phyloP scores from a whole-genome alignment of 257 asterid genomes.

The Solanum pennellii region DNA sequence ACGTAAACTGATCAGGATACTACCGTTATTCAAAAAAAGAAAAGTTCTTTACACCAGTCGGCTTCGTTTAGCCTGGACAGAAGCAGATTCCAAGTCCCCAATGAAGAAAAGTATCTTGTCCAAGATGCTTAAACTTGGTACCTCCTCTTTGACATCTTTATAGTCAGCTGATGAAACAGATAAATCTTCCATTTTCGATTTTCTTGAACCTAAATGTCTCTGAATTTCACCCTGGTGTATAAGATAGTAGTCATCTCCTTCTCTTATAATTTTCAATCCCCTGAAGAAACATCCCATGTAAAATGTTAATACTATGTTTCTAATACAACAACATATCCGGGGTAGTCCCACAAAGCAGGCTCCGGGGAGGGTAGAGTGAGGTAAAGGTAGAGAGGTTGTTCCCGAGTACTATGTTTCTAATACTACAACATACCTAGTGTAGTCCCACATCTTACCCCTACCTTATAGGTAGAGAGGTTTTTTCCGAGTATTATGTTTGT shows the following conservation, averaged over 20 bases:
- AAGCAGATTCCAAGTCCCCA: slow-evolving; percentile 74
- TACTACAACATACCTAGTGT: not conserved
- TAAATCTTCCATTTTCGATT: slow-evolving; percentile 2
- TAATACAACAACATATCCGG: not conserved
- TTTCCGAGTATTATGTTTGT: not conserved
- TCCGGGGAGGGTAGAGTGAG: not conserved
- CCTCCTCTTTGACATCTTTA: slow-evolving; percentile 6
- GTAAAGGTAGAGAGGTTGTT: not conserved
- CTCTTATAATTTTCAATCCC: slow-evolving; percentile 77
- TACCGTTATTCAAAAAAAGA: not conserved
- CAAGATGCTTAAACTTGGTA: slow-evolving; percentile 33
- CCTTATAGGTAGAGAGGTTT: not conserved
- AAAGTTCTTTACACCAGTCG: slow-evolving; percentile 18
- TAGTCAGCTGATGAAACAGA: not conserved
- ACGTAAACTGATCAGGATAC: not conserved
- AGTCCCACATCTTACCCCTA: not conserved
- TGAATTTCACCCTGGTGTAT: slow-evolving; percentile 74
- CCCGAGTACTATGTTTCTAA: not conserved
- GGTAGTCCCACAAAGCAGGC: not conserved
- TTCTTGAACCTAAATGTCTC: slow-evolving; percentile 52
- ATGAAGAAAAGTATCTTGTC: slow-evolving; percentile 72
- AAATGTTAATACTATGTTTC: not conserved
- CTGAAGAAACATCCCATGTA: slow-evolving; percentile 14
- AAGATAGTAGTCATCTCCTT: slow-evolving; percentile 63
- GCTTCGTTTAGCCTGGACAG: slow-evolving; percentile 41